Evolutionary conservation across 2,329 filamentous ascomycete genomes (phyloP).

Genomic region (Aspergillus novofumigatus): DNA sequence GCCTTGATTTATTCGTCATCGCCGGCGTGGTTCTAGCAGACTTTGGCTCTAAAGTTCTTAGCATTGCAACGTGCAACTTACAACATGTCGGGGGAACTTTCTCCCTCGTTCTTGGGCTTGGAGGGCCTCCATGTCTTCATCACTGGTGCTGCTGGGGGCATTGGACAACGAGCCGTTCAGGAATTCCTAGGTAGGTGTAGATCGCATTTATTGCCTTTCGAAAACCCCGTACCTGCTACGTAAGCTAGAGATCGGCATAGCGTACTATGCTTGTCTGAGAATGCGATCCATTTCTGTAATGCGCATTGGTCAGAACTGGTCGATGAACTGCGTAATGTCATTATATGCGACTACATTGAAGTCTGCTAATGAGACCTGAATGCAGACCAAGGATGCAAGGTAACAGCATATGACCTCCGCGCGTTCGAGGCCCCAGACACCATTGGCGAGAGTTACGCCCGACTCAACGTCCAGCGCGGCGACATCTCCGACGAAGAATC

Average conservation of each 20-base stretch:
- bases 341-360: neutral
- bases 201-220: neutral
- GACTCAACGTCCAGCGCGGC: conserved; percentile 42
- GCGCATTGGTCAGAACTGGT: too few species aligned
- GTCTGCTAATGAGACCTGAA: too few species aligned
- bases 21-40: neutral
- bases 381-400: conserved; percentile 49
- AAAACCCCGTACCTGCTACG: too few species aligned
- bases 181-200: conserved; percentile 49
- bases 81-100: neutral
- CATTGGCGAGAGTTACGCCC: conserved; percentile 24
- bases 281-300: too few species aligned
- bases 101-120: conserved; percentile 40
- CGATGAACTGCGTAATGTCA: neutral
- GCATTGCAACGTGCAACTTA: neutral
- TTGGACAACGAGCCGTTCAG: conserved; percentile 47
- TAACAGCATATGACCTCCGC: conserved; percentile 50
- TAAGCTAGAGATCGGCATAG: neutral
- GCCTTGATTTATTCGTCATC: neutral
- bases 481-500: conserved; percentile 48
- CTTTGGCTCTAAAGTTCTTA: neutral
- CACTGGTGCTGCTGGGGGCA: conserved; percentile 50
- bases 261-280: too few species aligned
- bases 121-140: conserved; percentile 52
- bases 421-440: conserved; percentile 30